Evolutionary conservation across 306 rosid species (phyloP).

Genomic region (Argentina anserina): DNA sequence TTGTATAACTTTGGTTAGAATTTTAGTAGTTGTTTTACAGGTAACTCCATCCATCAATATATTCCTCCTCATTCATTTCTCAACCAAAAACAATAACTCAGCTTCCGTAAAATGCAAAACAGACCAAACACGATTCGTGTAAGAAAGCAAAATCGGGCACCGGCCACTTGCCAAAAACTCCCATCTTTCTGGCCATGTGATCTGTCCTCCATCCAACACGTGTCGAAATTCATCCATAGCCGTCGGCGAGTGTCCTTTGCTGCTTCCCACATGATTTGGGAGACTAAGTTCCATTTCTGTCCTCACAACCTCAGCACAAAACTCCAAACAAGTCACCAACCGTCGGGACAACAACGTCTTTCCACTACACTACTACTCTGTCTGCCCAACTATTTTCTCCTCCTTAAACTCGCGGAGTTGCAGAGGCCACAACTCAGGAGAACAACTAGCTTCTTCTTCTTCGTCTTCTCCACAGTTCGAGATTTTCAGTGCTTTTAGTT

Average conservation of each 20-base stretch:
- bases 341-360: background rate
- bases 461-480: background rate
- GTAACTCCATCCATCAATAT: background rate
- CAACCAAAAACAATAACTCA: background rate
- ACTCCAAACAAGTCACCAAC: background rate
- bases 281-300: background rate
- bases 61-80: background rate
- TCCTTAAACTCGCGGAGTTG: slow-evolving; percentile 1
- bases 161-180: background rate
- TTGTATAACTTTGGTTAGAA: too few relatives aligned
- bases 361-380: background rate
- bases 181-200: background rate
- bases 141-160: background rate
- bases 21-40: background rate
- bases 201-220: background rate
- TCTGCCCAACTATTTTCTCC: background rate
- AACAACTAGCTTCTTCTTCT: background rate
- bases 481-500: background rate
- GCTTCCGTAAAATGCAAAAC: background rate
- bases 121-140: background rate
- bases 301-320: background rate
- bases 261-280: background rate
- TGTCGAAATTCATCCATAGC: background rate
- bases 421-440: background rate
- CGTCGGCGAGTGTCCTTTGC: background rate